Evolutionary conservation across 78 protist genomes (phyloP).

Genomic region (Dictyostelium intermedium): DNA sequence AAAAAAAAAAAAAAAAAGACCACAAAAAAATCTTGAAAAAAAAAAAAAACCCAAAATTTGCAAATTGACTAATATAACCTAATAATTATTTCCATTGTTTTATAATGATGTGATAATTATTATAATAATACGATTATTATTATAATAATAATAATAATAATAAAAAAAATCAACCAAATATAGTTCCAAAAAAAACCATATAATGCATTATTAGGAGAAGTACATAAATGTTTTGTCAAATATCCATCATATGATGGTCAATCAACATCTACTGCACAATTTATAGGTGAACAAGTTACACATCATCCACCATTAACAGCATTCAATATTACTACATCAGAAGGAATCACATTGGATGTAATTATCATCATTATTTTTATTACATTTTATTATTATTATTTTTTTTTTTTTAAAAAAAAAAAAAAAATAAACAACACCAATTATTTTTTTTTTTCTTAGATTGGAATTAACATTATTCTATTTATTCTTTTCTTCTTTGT

Average conservation of each 20-base stretch:
- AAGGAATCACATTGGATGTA: conserved; percentile 55
- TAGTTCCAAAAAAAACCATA: conserved; percentile 76
- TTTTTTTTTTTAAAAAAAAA: no score
- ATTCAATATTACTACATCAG: conserved; percentile 27
- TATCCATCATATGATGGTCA: conserved; percentile 48
- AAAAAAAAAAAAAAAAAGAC: not conserved
- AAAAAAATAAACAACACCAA: no score
- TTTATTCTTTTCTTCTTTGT: no score
- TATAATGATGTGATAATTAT: no score
- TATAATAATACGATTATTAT: no score
- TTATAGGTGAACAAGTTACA: conserved; percentile 65
- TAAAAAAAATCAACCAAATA: not conserved
- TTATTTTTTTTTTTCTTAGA: no score
- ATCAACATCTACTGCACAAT: conserved; percentile 43
- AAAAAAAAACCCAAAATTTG: not conserved
- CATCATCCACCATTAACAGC: conserved; percentile 79
- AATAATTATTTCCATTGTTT: not conserved
- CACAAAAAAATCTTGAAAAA: not conserved
- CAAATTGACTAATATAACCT: not conserved
- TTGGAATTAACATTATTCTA: no score
- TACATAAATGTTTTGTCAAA: conserved; percentile 67
- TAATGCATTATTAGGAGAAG: conserved; percentile 72
- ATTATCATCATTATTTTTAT: not conserved
- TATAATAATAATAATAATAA: not conserved
- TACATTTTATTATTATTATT: not conserved